Evolutionary conservation across 768 basidiomycete species (phyloP), one percentile per base, ranked within the genome.

Genomic region (Neoboletus magnificus): DNA sequence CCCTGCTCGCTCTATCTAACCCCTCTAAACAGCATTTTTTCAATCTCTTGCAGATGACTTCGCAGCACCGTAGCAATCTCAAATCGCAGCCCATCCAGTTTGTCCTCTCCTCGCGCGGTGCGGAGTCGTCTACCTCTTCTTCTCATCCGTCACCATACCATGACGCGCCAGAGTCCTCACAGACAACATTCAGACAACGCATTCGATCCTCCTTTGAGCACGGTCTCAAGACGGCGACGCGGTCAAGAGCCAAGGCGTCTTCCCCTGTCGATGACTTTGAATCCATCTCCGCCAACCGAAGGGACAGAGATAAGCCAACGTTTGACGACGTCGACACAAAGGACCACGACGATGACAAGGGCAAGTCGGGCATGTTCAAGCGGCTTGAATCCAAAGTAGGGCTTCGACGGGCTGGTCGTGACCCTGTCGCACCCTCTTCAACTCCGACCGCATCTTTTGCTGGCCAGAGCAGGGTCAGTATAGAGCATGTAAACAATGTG

Each of bases 121-220:
- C 74, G 57, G 75, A 73, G 50, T 64, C 70, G 8, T 61, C 75
- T 16, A 59, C 72, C 27, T 46, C 44, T 25, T 63, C 77, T 22
- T 60, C 73, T 60, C 68, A 57, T 55, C 67, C 47, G 1, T 54
- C 57, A 22, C 4, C 56, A 44, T 66, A 54, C 60, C 69, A 58
- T 62, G 73, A 71, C 41, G 56, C 66, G 11, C 70, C 76, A 30
- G 77, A 79, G 48, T 68, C 78, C 18, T 66, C 74, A 0, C 75
- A 79, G 39, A 83, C 77, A 63, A 76, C 84, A 6, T 83, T 89
- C 65, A 80, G 43, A 11, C 66, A 80, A 63, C 82, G 85, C 40
- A 71, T 89, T 54, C 82, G 84, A 52, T 82, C 85, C 3, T 82
- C 85, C 6, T 71, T 90, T 23, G 86, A 86, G 63, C 83, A 87